Evolutionary conservation across 192 early-diverging fungal genomes (phyloP).

Genomic region (Backusella psychrophila): DNA sequence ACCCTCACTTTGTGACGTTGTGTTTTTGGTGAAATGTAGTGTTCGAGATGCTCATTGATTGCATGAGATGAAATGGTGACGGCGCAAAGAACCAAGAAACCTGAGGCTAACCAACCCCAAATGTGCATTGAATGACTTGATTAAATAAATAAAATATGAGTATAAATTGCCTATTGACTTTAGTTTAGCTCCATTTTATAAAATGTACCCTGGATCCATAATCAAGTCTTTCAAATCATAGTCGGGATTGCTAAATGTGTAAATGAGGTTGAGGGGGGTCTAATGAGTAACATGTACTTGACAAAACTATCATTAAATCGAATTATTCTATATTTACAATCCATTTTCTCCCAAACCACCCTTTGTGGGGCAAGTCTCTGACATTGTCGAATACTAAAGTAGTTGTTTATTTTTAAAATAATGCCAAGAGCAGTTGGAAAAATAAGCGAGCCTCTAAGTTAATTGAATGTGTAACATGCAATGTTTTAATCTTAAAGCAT

Average conservation of each 20-base stretch:
- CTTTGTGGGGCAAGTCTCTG: constrained; percentile 19
- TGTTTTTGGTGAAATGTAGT: constrained; percentile 17
- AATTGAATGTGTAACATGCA: background rate
- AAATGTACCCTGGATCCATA: constrained; percentile 20
- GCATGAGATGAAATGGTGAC: constrained; percentile 22
- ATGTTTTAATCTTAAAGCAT: background rate
- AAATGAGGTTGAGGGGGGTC: background rate
- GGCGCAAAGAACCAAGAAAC: constrained; percentile 22
- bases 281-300: background rate
- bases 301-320: background rate
- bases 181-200: background rate
- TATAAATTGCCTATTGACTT: background rate
- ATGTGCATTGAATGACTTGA: constrained; percentile 29
- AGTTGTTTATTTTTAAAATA: background rate
- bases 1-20: constrained; percentile 31
- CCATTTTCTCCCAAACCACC: constrained; percentile 24
- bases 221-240: constrained; percentile 25
- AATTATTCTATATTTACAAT: constrained; percentile 17
- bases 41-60: constrained; percentile 19
- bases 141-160: background rate
- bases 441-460: background rate
- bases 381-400: background rate
- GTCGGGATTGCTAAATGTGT: constrained; percentile 23
- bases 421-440: background rate
- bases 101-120: constrained; percentile 35